Evolutionary conservation across 1,139 yeast species (phyloP).

Genomic region (Maudiozyma humilis): DNA sequence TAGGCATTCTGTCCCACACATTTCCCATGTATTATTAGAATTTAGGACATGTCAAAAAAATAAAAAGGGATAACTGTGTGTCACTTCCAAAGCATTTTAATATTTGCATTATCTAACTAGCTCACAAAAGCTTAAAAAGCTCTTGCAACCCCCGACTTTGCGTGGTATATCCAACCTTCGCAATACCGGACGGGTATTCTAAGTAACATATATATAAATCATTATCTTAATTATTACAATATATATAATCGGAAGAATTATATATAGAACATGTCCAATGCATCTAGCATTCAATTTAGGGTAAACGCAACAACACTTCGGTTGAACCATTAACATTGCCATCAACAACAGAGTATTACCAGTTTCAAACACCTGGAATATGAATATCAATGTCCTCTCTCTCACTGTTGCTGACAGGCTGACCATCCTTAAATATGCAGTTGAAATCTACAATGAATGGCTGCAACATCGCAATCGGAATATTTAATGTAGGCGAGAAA

Average conservation of each 20-base stretch:
- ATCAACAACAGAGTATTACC: no score
- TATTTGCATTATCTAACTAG: no score
- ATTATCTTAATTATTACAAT: conserved; percentile 4
- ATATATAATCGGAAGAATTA: background rate
- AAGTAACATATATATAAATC: conserved; percentile 1
- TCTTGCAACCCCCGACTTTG: no score
- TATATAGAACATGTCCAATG: background rate
- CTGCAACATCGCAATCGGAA: conserved; percentile 57
- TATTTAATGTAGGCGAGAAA: conserved; percentile 73
- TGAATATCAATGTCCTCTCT: conserved; percentile 33
- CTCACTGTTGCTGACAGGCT: conserved; percentile 31
- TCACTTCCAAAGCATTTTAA: no score
- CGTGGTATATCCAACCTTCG: no score
- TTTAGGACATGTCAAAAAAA: no score
- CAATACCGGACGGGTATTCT: no score
- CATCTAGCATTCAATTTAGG: background rate
- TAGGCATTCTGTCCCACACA: background rate
- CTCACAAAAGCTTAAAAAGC: no score
- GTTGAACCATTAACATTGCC: no score
- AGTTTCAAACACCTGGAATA: conserved; percentile 30
- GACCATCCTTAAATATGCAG: conserved; percentile 51
- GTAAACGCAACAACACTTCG: no score
- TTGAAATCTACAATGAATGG: conserved; percentile 57
- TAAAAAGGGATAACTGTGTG: no score
- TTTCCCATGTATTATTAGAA: background rate